Conservation (phyloP, 1,284 basidiomycete species). For the Phylloporus sp. region DNA sequence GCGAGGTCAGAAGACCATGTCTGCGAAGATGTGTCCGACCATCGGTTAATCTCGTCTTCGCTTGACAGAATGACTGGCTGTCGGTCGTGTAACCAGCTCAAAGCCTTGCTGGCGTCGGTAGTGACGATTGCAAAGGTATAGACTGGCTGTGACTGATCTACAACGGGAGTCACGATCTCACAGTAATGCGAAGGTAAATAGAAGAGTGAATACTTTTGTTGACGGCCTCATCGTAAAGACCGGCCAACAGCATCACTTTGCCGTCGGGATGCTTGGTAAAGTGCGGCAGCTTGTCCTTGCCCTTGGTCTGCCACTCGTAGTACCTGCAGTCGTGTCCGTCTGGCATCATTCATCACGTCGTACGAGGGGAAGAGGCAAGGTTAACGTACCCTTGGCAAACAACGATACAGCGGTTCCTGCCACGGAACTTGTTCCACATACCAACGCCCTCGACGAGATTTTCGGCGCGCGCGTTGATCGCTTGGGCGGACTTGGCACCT, state of each 20-base stretch:
- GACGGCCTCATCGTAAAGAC: slow-evolving; percentile 79
- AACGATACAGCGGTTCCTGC: slow-evolving; percentile 79
- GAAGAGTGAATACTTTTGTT: slow-evolving; percentile 57
- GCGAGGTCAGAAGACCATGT: slow-evolving; percentile 65
- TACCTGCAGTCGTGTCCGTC: slow-evolving; percentile 56
- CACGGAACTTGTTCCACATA: slow-evolving; percentile 84
- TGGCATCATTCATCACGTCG: neutral
- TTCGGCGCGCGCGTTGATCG: slow-evolving; percentile 91
- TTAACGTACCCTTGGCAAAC: slow-evolving; percentile 72
- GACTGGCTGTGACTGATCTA: slow-evolving; percentile 61
- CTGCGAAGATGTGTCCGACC: slow-evolving; percentile 79
- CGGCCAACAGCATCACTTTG: slow-evolving; percentile 84
- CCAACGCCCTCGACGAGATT: slow-evolving; percentile 74
- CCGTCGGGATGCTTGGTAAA: slow-evolving; percentile 75
- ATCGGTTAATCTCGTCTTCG: slow-evolving; percentile 62
- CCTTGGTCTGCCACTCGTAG: slow-evolving; percentile 90
- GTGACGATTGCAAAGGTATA: slow-evolving; percentile 93
- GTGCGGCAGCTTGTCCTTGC: slow-evolving; percentile 77
- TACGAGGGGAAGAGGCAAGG: neutral
- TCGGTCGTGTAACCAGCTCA: slow-evolving; percentile 87
- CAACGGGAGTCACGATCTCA: slow-evolving; percentile 1
- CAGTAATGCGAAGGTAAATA: neutral
- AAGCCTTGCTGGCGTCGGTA: slow-evolving; percentile 68
- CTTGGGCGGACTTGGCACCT: slow-evolving; percentile 70
- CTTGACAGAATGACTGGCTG: slow-evolving; percentile 87